Conservation (phyloP, 2,329 filamentous ascomycete species). For the Nothophaeocryptopus gaeumannii region DNA sequence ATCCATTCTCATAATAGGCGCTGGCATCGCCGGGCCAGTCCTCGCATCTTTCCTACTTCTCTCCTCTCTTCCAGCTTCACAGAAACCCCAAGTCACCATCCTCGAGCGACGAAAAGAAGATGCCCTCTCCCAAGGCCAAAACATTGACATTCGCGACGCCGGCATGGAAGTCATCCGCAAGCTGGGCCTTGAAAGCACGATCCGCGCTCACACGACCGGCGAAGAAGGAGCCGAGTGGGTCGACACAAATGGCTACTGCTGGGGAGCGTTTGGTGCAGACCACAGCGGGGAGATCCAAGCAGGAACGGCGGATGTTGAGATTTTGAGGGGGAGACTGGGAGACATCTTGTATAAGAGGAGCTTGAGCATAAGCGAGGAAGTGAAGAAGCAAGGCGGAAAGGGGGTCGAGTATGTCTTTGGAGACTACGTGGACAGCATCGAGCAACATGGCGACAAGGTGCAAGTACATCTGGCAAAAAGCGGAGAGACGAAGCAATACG, state of each 20-base stretch:
- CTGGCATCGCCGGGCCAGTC: slow-evolving; percentile 30
- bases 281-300: slow-evolving; percentile 28
- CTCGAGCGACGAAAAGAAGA: slow-evolving; percentile 28
- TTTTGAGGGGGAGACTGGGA: slow-evolving; percentile 31
- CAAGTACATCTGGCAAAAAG: slow-evolving; percentile 29
- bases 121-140: slow-evolving; percentile 28
- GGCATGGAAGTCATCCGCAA: slow-evolving; percentile 30
- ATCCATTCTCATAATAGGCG: slow-evolving; percentile 31
- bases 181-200: slow-evolving; percentile 30
- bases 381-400: slow-evolving; percentile 23
- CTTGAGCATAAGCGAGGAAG: slow-evolving; percentile 22
- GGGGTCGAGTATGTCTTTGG: slow-evolving; percentile 33
- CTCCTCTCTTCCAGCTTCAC: slow-evolving; percentile 6
- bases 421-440: slow-evolving; percentile 25
- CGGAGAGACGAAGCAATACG: slow-evolving; percentile 21
- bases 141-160: slow-evolving; percentile 34
- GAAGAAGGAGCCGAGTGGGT: slow-evolving; percentile 34
- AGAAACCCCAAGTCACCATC: slow-evolving; percentile 30
- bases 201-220: slow-evolving; percentile 25
- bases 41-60: slow-evolving; percentile 30
- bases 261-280: slow-evolving; percentile 26
- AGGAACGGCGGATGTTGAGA: slow-evolving; percentile 35
- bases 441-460: slow-evolving; percentile 27
- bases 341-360: slow-evolving; percentile 25
- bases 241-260: slow-evolving; percentile 22